These are phyloP conservation scores for Ilex paraguariensis DNA, from an alignment of 305 asterid species.

Conservation along the genomic window DNA sequence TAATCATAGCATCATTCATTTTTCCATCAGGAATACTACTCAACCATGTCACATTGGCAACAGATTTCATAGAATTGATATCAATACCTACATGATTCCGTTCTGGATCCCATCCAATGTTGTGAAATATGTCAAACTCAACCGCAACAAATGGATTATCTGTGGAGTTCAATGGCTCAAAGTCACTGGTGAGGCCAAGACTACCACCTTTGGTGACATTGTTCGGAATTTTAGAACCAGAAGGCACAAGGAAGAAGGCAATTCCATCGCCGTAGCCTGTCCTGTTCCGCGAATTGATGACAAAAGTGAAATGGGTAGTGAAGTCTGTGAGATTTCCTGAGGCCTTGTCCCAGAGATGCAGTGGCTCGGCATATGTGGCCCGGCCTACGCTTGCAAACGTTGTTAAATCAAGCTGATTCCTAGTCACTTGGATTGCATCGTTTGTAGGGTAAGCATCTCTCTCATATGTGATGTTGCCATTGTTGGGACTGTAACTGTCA, in stretches of 20 bases:
- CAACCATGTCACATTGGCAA: conserved; percentile 9
- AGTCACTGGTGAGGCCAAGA: conserved; percentile 21
- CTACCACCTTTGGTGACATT: conserved; percentile 7
- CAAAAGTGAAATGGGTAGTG: conserved; percentile 21
- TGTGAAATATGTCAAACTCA: conserved; percentile 15
- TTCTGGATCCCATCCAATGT: conserved; percentile 9
- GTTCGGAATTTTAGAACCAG: conserved; percentile 12
- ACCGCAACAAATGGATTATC: conserved; percentile 20
- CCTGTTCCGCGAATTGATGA: conserved; percentile 14
- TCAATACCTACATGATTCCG: conserved; percentile 18
- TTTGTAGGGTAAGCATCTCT: conserved; percentile 1
- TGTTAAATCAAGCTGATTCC: conserved; percentile 3
- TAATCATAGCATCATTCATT: conserved; percentile 21
- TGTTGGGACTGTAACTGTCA: conserved; percentile 10
- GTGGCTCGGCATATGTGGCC: conserved; percentile 16
- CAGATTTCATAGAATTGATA: conserved; percentile 15
- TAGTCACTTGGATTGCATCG: conserved; percentile 1
- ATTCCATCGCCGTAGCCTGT: conserved; percentile 22
- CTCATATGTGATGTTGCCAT: conserved; percentile 8
- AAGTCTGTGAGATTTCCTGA: conserved; percentile 22
- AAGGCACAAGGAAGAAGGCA: conserved; percentile 25
- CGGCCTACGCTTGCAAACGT: conserved; percentile 16
- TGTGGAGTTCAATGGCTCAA: not conserved
- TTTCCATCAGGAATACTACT: conserved; percentile 13
- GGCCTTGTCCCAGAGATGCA: conserved; percentile 24